Evolutionary conservation across 2,329 filamentous ascomycete genomes (phyloP), one percentile per base, ranked within the genome.

Genomic region (Neopestalotiopsis sp.): DNA sequence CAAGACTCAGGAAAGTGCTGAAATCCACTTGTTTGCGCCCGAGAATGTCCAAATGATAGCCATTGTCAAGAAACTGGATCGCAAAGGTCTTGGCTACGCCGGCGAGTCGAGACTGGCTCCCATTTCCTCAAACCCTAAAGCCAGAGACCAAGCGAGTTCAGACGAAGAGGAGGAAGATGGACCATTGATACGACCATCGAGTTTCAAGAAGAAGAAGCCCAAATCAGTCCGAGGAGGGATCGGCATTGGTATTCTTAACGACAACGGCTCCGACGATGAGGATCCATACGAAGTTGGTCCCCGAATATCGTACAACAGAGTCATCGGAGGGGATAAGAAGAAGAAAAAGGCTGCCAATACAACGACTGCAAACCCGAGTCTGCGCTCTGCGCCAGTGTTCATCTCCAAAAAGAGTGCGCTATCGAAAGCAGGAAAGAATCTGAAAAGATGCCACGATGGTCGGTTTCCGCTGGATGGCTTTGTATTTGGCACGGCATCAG

Each of bases 251-350:
- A 86, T 98, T 1, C 81, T 98, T 60, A 98, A 98, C 75, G 95
- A 98, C 73, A 96, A 91, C 24, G 95, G 94, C 12, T 98, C 95
- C 4, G 96, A 98, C 73, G 95, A 98, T 60, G 96, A 98, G 75
- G 95, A 98, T 75, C 93, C 94, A 0, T 98, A 97, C 77, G 93
- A 95, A 69, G 91, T 98, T 66, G 95, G 95, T 0, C 96, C 96
- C 0, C 92, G 90, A 73, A 97, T 98, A 78, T 94, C 91, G 13
- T 97, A 97, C 80, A 97, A 93, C 74, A 89, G 91, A 56, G 86
- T 91, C 4, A 89, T 98, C 69, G 94, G 94, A 20, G 92, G 91
- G 0, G 92, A 95, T 71, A 97, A 94, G 78, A 92, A 88, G 74
- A 90, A 91, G 76, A 89, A 88, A 57, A 85, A 85, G 69, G 78